Base-by-base conservation (phyloP, 345 rosid species). In the Eutrema yunnanense region DNA sequence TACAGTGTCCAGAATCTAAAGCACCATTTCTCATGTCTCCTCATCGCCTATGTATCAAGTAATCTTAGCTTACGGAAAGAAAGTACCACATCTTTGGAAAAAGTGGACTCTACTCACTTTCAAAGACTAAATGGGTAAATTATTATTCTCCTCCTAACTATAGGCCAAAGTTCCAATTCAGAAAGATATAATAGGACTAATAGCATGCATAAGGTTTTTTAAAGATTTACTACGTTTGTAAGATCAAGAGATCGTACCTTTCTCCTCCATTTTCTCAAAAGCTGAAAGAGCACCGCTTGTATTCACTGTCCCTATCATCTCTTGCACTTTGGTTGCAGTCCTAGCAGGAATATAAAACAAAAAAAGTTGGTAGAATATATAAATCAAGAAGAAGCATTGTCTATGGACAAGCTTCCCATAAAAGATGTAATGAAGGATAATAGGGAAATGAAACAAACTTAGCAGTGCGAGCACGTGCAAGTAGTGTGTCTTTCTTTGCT, bases 401-500 rank as follows among this genome's bases (percentile, higher is more conserved):
- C 6, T 43, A 27, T 54, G 29, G n/a, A 4, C 9, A 34, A 50
- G 51, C 32, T 29, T 48, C 47, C 32, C 4, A 67, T 44, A 16
- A 6, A 62, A 8, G 57, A 44, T 67, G 55, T 29, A 64, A 55
- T 13, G 44, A 38, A 64, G 33, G 43, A 52, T 43, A 34, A 26
- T 34, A 55, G 34, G 47, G 68, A 52, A 12, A 36, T 60, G 19
- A 14, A 51, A 66, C 81, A 72, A 34, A 77, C 81, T 77, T 77
- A 9, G 81, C 81, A 41, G 81, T 77, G 22, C 78, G 74, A 74
- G 76, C 74, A 33, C 71, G 96, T 61, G 99, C 99, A 81, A 88
- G 91, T 75, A 92, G 78, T 38, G 98, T 92, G 78, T 92, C 99
- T 85, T 92, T 95, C 87, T 95, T 95, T 47, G 99, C 88, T 82